phyloP scores from a whole-genome alignment of 768 basidiomycete species.

The Chalciporus chontae region DNA sequence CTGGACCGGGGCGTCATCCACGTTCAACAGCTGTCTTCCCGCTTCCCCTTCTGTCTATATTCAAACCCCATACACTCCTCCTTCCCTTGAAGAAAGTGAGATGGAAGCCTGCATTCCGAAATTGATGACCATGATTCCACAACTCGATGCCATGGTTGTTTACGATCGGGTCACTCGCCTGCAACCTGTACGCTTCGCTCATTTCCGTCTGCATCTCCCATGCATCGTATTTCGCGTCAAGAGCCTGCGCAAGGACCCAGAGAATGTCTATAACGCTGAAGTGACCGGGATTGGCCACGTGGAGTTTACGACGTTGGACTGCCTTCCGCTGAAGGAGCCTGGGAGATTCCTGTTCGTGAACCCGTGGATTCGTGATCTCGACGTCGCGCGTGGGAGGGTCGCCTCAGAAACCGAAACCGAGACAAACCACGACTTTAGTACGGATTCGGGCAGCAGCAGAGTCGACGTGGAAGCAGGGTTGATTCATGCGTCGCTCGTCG shows the following conservation, averaged over 20 bases:
- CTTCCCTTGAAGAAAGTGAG: background rate
- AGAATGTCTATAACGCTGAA: background rate
- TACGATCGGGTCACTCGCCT: background rate
- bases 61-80: background rate
- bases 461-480: background rate
- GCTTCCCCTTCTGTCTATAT: background rate
- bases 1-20: background rate
- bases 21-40: background rate
- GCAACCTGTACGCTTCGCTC: background rate
- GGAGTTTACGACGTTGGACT: background rate
- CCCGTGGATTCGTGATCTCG: slow-evolving; percentile 1
- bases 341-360: background rate
- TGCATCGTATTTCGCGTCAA: background rate
- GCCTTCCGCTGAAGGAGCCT: background rate
- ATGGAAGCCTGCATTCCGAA: background rate
- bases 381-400: background rate
- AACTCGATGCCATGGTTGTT: background rate
- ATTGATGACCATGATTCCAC: background rate
- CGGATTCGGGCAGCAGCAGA: background rate
- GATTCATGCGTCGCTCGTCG: background rate
- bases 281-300: background rate
- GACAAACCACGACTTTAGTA: background rate
- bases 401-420: background rate
- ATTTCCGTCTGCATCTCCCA: background rate
- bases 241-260: background rate